Conservation (phyloP, 169 alveolate species). For the Plasmodium cynomolgi region DNA sequence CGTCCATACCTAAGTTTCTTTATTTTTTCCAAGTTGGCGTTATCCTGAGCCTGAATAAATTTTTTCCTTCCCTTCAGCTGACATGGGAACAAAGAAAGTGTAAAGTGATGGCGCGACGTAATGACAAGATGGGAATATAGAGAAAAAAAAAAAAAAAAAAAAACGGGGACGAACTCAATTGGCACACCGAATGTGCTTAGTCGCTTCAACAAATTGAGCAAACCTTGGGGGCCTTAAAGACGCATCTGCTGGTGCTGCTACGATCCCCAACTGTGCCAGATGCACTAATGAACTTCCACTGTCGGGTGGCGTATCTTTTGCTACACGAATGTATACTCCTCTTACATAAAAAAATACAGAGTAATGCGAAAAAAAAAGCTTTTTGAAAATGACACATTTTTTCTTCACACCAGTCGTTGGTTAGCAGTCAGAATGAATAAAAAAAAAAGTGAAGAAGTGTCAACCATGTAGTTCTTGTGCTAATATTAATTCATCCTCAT, state of each 20-base stretch:
- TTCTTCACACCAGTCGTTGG: not conserved
- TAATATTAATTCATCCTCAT: slow-evolving; percentile 24
- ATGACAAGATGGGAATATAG: slow-evolving; percentile 1
- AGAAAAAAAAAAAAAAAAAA: slow-evolving; percentile 1
- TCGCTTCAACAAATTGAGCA: not conserved
- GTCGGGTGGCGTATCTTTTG: not conserved
- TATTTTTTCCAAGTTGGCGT: slow-evolving; percentile 52
- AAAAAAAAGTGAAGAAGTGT: not conserved
- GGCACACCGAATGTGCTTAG: not conserved
- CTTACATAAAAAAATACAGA: slow-evolving; percentile 40
- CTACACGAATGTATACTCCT: slow-evolving; percentile 18
- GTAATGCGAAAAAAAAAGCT: slow-evolving; percentile 19
- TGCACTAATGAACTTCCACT: slow-evolving; percentile 42
- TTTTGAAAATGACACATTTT: slow-evolving; percentile 43
- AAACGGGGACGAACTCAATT: not conserved
- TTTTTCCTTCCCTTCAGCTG: slow-evolving; percentile 33
- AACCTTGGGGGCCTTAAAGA: slow-evolving; percentile 25
- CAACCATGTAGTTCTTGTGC: slow-evolving; percentile 4
- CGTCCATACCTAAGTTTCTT: slow-evolving; percentile 49
- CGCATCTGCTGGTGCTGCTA: not conserved
- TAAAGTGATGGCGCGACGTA: not conserved
- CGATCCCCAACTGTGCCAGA: not conserved
- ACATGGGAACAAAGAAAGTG: not conserved
- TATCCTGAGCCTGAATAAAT: not conserved
- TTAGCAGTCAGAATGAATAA: not conserved